Evolutionary conservation across 2,329 filamentous ascomycete genomes (phyloP).

Genomic region (Anisogramma anomala): DNA sequence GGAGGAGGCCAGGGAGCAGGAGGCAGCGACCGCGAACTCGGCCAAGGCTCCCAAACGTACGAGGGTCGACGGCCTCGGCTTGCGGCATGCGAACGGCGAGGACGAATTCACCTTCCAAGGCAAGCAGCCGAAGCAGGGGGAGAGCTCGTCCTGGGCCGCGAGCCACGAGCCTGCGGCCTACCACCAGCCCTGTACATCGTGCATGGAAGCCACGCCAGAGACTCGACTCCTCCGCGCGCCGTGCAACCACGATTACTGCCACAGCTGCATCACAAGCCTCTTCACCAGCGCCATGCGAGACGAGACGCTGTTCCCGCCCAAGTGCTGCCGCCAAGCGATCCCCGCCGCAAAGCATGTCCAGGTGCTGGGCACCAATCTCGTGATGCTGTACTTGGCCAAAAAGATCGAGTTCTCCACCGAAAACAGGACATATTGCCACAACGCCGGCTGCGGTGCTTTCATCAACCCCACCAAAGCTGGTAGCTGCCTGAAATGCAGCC

Average conservation of each 20-base stretch:
- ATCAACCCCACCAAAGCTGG: constrained; percentile 28
- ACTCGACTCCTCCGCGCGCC: neutral
- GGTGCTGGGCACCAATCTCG: constrained; percentile 17
- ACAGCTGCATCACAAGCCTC: neutral
- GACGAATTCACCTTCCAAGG: neutral
- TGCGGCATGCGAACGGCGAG: neutral
- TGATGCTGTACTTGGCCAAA: constrained; percentile 30
- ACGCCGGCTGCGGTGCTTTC: constrained; percentile 33
- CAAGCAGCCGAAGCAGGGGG: neutral
- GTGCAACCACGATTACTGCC: constrained; percentile 1
- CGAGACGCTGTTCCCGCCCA: neutral
- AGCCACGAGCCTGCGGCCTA: neutral
- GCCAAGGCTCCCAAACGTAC: neutral
- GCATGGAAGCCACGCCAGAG: neutral
- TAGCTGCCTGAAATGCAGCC: constrained; percentile 31
- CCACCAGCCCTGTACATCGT: neutral
- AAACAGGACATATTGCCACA: constrained; percentile 41
- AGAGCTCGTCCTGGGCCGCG: neutral
- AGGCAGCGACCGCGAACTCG: neutral
- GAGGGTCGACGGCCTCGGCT: neutral
- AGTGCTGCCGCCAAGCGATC: neutral
- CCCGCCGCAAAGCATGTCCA: neutral
- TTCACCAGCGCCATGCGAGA: neutral
- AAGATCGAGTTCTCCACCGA: constrained; percentile 35
- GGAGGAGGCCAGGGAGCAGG: neutral